These are phyloP conservation scores for Suhomyces bribrorum DNA, from an alignment of 1,139 yeast species.

Conservation along the genomic window DNA sequence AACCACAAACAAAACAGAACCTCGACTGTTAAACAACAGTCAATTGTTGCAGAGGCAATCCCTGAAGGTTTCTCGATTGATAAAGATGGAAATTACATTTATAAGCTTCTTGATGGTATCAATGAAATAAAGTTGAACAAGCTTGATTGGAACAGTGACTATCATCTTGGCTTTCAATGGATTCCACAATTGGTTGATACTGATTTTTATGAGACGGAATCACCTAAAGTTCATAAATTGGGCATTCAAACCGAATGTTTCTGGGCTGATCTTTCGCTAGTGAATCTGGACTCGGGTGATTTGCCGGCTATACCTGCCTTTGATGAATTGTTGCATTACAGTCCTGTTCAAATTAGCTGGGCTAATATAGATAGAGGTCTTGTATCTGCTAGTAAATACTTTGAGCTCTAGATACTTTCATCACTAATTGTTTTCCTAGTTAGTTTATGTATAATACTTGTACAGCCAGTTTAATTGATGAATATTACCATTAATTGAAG, in stretches of 20 bases:
- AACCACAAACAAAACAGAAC: slow-evolving; percentile 20
- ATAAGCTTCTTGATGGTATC: slow-evolving; percentile 60
- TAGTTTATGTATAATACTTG: not conserved
- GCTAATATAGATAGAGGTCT: slow-evolving; percentile 69
- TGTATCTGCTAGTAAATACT: slow-evolving; percentile 50
- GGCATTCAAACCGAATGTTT: slow-evolving; percentile 63
- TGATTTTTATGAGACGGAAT: slow-evolving; percentile 34
- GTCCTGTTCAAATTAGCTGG: slow-evolving; percentile 65
- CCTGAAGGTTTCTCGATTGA: slow-evolving; percentile 58
- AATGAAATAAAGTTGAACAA: slow-evolving; percentile 63
- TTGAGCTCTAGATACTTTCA: slow-evolving; percentile 37
- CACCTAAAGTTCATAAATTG: slow-evolving; percentile 34
- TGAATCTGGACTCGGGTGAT: slow-evolving; percentile 28
- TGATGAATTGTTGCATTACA: slow-evolving; percentile 63
- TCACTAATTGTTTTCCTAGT: not conserved
- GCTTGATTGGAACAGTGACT: slow-evolving; percentile 57
- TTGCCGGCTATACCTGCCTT: slow-evolving; percentile 61
- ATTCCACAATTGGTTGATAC: slow-evolving; percentile 62
- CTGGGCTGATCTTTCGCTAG: slow-evolving; percentile 65
- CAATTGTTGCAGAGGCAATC: slow-evolving; percentile 16
- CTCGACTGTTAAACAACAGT: slow-evolving; percentile 1
- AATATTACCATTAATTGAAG: not conserved
- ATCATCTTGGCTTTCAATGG: slow-evolving; percentile 75
- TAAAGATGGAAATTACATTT: slow-evolving; percentile 52
- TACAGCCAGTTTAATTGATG: too few species aligned